Conservation (phyloP, 805 yeast genomes). For the Candida fluviatilis region DNA sequence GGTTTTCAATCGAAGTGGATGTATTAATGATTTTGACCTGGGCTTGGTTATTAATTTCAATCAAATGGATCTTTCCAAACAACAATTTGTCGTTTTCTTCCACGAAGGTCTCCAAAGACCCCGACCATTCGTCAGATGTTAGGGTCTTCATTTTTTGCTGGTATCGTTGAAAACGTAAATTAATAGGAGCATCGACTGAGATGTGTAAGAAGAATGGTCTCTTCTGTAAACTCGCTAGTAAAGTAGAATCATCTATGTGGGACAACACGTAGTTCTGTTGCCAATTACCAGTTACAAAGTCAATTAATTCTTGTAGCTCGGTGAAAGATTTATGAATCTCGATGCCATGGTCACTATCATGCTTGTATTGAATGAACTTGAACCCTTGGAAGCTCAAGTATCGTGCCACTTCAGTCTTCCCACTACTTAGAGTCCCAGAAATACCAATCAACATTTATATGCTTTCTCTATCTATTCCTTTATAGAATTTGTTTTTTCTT, state of each 20-base stretch:
- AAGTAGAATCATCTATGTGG: constrained; percentile 39
- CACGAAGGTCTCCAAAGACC: constrained; percentile 35
- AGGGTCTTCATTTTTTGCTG: constrained; percentile 13
- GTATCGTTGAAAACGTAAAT: constrained; percentile 39
- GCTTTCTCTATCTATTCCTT: too few relatives aligned
- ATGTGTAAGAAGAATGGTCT: constrained; percentile 84
- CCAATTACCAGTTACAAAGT: constrained; percentile 67
- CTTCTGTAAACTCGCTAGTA: constrained; percentile 47
- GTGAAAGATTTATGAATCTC: constrained; percentile 26
- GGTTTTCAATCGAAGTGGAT: constrained; percentile 28
- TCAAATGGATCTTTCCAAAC: constrained; percentile 41
- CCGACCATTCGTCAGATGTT: too few relatives aligned
- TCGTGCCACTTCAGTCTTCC: constrained; percentile 59
- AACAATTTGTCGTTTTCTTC: constrained; percentile 26
- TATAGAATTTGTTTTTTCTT: too few relatives aligned
- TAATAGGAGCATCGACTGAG: constrained; percentile 69
- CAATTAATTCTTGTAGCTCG: constrained; percentile 43
- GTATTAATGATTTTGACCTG: constrained; percentile 39
- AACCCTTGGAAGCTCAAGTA: constrained; percentile 57
- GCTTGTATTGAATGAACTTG: constrained; percentile 17
- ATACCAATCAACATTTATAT: constrained; percentile 66
- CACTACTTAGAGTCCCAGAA: constrained; percentile 66
- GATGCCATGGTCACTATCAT: constrained; percentile 5
- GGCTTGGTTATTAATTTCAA: constrained; percentile 59
- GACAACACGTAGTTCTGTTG: constrained; percentile 54